Base-by-base conservation (phyloP, 805 yeast species). In the Metschnikowia henanensis region DNA sequence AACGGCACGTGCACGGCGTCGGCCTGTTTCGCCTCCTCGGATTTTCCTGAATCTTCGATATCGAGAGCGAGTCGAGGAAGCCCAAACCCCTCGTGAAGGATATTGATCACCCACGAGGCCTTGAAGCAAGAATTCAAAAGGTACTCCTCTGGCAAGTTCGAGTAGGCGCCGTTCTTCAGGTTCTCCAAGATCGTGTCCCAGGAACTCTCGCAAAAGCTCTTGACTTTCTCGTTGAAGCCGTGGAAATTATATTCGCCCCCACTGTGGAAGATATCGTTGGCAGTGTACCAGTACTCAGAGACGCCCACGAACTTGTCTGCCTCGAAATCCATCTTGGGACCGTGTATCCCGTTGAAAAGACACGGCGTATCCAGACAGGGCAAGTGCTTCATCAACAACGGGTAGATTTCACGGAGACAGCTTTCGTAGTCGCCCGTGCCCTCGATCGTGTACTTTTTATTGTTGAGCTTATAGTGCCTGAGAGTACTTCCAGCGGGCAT, bases 221-320 rank as follows among this genome's bases (percentile, higher is more conserved):
- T 76, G 3, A 90, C 86, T 40, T 79, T 76, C 28, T 71, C 77
- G 59, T 81, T 84, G 57, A 87, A 89, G 30, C 75, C 68, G 29
- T 77, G 73, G 59, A 82, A 92, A 57, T 87, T 87, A 61, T 91
- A 91, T 43, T 82, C 88, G 12, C 97, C 98, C 3, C 95, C 92
- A 68, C 89, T 76, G 30, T 84, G 80, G 61, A 91, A 91, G 4
- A 92, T 79, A 59, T 92, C 98, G 57, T 90, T 87, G 3, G 97
- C 91, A 0, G 97, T 89, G 61, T 94, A 92, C 97, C 98, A 94
- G 67, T 89, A 94, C 64, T 94, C 99, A 6, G 96, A 87, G 18
- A 92, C 84, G 0, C 99, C 99, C 22, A 94, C 85, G 64, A 94
- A 91, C 56, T 81, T 85, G 56, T 89, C 95, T 37, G 74, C 74